phyloP scores from a whole-genome alignment of 1,139 yeast species.

The Debaryomycetaceae sp. region DNA sequence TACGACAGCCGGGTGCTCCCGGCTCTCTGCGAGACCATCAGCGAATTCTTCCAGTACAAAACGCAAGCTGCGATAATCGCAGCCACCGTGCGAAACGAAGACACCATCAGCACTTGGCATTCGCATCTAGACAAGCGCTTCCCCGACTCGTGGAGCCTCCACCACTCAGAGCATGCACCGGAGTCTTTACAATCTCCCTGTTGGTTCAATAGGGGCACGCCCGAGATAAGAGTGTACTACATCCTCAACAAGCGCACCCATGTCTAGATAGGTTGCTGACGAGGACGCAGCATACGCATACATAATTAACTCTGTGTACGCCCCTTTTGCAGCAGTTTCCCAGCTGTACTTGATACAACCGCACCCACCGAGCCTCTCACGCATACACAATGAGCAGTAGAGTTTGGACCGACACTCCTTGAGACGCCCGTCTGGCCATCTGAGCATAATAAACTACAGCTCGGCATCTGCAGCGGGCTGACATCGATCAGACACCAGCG shows the following conservation, averaged over 20 bases:
- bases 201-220: slow-evolving; percentile 32
- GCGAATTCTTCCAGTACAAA: slow-evolving; percentile 31
- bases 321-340: too few species aligned
- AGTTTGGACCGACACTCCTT: too few species aligned
- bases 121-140: slow-evolving; percentile 27
- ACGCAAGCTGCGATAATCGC: slow-evolving; percentile 48
- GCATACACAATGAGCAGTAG: too few species aligned
- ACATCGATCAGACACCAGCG: too few species aligned
- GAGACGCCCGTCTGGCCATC: too few species aligned
- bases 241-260: slow-evolving; percentile 1
- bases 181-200: slow-evolving; percentile 14
- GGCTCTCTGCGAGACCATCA: slow-evolving; percentile 48
- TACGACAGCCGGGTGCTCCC: slow-evolving; percentile 68
- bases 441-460: too few species aligned
- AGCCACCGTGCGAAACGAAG: slow-evolving; percentile 68
- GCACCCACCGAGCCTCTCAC: too few species aligned
- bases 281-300: too few species aligned
- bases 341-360: too few species aligned
- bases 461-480: too few species aligned
- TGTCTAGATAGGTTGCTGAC: too few species aligned
- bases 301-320: too few species aligned
- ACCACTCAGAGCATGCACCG: slow-evolving; percentile 15
- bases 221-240: slow-evolving; percentile 42
- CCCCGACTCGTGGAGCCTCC: slow-evolving; percentile 23
- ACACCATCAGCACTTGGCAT: slow-evolving; percentile 58